Conservation (phyloP, 2,329 filamentous ascomycete genomes). For the Pseudogymnoascus sp. region DNA sequence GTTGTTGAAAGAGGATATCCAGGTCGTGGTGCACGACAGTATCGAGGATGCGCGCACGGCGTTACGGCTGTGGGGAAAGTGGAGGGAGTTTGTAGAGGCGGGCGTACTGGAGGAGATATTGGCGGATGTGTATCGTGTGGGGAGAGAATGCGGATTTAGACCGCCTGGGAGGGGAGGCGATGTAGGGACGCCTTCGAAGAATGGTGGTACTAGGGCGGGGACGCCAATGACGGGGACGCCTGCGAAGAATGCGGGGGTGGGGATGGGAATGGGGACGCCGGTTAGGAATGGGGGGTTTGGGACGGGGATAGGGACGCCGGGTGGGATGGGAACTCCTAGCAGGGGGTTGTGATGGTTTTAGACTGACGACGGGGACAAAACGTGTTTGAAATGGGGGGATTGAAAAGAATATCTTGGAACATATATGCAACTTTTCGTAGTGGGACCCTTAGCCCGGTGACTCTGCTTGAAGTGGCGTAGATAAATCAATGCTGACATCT, state of each 20-base stretch:
- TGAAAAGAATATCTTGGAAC: not conserved
- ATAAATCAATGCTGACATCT: not conserved
- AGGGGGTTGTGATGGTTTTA: not conserved
- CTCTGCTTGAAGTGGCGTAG: not conserved
- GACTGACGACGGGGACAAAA: not conserved
- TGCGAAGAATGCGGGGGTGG: not conserved
- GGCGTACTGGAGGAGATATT: constrained; percentile 78
- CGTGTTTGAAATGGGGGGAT: not conserved
- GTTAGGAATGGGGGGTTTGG: not conserved
- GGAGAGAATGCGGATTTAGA: constrained; percentile 49
- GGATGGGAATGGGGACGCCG: not conserved
- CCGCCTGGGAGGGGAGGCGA: constrained; percentile 34
- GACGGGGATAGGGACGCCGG: not conserved
- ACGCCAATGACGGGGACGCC: not conserved
- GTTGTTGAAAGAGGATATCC: constrained; percentile 87
- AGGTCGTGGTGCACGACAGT: constrained; percentile 84
- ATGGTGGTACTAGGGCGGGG: not conserved
- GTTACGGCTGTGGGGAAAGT: constrained; percentile 81
- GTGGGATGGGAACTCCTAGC: not conserved
- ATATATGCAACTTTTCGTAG: not conserved
- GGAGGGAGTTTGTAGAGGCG: constrained; percentile 79
- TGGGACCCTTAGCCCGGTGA: not conserved
- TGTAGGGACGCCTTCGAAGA: not conserved
- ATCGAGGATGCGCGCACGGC: constrained; percentile 94
- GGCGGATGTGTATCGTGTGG: constrained; percentile 74